Percentiles rank a stretch among this genome's conserved stretches.
phyloP scores from a whole-genome alignment of 805 yeast species.

The Wickerhamiella sorbophila region DNA sequence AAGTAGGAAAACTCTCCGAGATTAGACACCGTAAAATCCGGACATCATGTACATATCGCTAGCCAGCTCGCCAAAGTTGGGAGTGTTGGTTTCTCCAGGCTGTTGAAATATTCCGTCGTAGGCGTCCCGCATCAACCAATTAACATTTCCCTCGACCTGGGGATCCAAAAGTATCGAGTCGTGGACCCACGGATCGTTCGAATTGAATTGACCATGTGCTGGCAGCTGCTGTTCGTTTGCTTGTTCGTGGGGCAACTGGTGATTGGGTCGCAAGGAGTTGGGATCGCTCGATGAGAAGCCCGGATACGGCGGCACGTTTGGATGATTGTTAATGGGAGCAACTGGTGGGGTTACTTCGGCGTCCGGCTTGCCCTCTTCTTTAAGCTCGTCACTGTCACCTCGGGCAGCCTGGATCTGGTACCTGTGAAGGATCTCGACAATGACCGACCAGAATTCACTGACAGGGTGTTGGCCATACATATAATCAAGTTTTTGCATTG shows the following conservation, averaged over 20 bases:
- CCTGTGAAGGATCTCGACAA: background rate
- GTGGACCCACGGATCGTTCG: background rate
- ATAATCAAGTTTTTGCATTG: background rate
- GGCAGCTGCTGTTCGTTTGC: background rate
- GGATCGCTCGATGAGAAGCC: background rate
- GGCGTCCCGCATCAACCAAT: background rate
- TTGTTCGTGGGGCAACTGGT: too few relatives aligned
- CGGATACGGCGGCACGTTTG: background rate
- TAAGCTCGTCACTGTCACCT: background rate
- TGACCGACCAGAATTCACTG: background rate
- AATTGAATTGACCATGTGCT: background rate
- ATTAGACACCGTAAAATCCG: background rate
- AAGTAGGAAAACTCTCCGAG: too few relatives aligned
- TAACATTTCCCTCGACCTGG: background rate
- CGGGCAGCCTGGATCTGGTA: background rate
- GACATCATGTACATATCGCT: conserved; percentile 3
- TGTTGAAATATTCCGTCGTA: background rate
- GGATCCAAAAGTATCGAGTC: background rate
- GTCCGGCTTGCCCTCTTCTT: too few relatives aligned
- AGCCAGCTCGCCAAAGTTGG: conserved; percentile 2
- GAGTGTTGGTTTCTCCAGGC: background rate
- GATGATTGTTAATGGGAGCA: background rate
- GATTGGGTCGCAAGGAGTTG: too few relatives aligned
- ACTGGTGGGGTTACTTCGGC: background rate
- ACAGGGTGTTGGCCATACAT: background rate